Evolutionary conservation across 2,329 filamentous ascomycete genomes (phyloP).

Genomic region (Penicillium sp.): DNA sequence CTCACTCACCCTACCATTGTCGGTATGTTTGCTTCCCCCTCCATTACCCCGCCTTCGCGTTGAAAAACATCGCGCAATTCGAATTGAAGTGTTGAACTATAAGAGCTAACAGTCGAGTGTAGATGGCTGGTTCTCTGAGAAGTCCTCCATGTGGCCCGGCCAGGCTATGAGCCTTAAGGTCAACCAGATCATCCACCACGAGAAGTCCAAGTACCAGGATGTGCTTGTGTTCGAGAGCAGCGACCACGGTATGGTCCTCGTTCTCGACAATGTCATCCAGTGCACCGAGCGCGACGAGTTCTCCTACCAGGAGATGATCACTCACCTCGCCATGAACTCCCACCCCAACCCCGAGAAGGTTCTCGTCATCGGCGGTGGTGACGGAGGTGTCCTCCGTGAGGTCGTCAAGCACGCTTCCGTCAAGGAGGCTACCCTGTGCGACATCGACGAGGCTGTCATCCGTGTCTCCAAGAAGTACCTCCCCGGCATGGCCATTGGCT

Average conservation of each 20-base stretch:
- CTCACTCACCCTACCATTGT: slow-evolving; percentile 77
- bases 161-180: slow-evolving; percentile 99
- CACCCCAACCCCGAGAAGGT: slow-evolving; percentile 99
- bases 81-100: slow-evolving; percentile 1
- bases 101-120: slow-evolving; percentile 17
- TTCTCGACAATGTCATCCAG: slow-evolving; percentile 98
- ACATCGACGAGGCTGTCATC: slow-evolving; percentile 99
- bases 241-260: slow-evolving; percentile 92
- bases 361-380: slow-evolving; percentile 95
- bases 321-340: slow-evolving; percentile 96
- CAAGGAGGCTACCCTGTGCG: slow-evolving; percentile 93
- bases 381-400: slow-evolving; percentile 96
- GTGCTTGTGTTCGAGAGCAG: slow-evolving; percentile 98
- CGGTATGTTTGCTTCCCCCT: slow-evolving; percentile 51
- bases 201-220: slow-evolving; percentile 99
- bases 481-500: slow-evolving; percentile 88
- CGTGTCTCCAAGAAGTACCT: slow-evolving; percentile 98
- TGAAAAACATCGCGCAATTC: neutral
- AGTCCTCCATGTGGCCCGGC: slow-evolving; percentile 98
- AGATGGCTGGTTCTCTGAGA: slow-evolving; percentile 99
- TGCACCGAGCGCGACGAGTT: slow-evolving; percentile 99
- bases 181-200: slow-evolving; percentile 96
- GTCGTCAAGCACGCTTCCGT: slow-evolving; percentile 98
- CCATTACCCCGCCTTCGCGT: slow-evolving; percentile 18
- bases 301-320: slow-evolving; percentile 99